Evolutionary conservation across 208 protist genomes (phyloP).

Genomic region (Phytomonas sp.): DNA sequence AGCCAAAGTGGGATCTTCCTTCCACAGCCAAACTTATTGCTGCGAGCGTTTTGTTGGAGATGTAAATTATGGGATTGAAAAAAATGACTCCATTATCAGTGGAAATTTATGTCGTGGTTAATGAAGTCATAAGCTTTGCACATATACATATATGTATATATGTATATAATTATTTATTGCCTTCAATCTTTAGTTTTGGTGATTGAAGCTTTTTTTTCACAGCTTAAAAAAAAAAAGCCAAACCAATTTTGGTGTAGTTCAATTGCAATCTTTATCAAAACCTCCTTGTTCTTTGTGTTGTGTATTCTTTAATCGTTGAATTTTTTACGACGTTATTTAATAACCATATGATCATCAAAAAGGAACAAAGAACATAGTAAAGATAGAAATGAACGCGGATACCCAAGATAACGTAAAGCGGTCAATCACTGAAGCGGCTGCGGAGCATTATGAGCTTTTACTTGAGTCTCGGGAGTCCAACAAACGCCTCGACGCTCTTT

Average conservation of each 20-base stretch:
- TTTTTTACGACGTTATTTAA: neutral
- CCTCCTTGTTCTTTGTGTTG: neutral
- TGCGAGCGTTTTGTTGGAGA: neutral
- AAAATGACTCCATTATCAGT: neutral
- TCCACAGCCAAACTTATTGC: neutral
- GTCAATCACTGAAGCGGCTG: conserved; percentile 53
- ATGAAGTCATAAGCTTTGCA: neutral
- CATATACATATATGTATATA: conserved; percentile 7
- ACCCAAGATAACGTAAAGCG: conserved; percentile 36
- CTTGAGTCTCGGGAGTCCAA: conserved; percentile 48
- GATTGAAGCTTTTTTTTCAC: neutral
- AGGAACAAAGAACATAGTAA: conserved; percentile 4
- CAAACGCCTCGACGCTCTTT: conserved; percentile 22
- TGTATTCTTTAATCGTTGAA: too few species aligned
- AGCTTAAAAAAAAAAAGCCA: neutral
- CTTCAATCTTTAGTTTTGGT: neutral
- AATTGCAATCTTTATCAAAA: conserved; percentile 3
- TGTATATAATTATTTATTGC: conserved; percentile 4
- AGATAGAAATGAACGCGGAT: neutral
- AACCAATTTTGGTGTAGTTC: neutral
- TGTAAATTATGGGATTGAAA: neutral
- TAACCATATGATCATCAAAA: neutral
- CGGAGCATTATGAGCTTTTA: conserved; percentile 59
- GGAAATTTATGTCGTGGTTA: neutral
- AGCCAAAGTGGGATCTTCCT: neutral